Evolutionary conservation across 2,329 filamentous ascomycete genomes (phyloP), one percentile per base, ranked within the genome.

Genomic region (Aspergillus ochraceus): DNA sequence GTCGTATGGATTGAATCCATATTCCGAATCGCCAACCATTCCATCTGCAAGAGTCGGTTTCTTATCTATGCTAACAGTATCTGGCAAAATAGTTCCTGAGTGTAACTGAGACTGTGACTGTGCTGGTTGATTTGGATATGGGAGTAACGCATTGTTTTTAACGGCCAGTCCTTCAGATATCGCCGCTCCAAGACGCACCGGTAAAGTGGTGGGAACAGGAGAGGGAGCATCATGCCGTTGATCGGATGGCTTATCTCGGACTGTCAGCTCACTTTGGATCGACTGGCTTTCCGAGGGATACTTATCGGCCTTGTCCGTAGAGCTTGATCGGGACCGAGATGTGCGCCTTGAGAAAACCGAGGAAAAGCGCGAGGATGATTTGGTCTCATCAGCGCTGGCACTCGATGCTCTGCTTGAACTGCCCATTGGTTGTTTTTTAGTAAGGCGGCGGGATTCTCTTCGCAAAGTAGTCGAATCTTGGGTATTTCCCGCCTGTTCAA

Each of bases 381-480:
- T 63, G 24, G 68, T 62, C 55, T 67, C 65, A 19, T 71, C 69
- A n/a, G 66, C 63, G 56, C 67, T 66, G 14, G 66, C 64, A 54
- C 72, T 76, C 11, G 73, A 70, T 24, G 68, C 68, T 58, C 74
- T 67, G 32, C 66, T 71, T 29, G 69, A 69, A 56, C 59, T 72
- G 20, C 60, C 62, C 4, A 71, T 49, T 1, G 73, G 72, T 49
- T 74, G 71, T 58, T 74, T 76, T 58, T 76, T 76, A 17, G 68
- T 71, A 17, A 76, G 64, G 32, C 74, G 73, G 2, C 71, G 72
- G 32, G 71, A 61, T 17, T 64, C 63, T 46, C 68, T 66, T 49
- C 67, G 70, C 49, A 61, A 29, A 20, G 54, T 24, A 17, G 46
- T 60, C 20, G 51, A 50, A 50, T 60, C 64, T 56, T 55, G 60